These are phyloP conservation scores for Aspergillus alliaceus DNA, from an alignment of 2,329 filamentous ascomycete species.

Conservation along the genomic window DNA sequence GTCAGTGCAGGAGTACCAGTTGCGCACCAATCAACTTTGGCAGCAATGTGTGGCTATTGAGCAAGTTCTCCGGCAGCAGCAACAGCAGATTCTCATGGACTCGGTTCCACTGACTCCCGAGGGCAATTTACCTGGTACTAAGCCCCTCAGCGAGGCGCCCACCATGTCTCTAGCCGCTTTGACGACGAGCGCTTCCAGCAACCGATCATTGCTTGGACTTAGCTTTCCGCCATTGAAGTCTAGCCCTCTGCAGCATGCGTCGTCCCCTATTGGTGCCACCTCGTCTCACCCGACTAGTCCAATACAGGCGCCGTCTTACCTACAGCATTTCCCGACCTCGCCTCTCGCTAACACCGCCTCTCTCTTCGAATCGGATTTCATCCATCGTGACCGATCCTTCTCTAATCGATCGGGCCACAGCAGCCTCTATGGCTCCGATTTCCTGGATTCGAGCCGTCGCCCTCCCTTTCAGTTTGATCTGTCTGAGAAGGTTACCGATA, in stretches of 20 bases:
- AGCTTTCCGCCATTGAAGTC: constrained; percentile 36
- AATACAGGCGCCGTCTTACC: constrained; percentile 31
- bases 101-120: constrained; percentile 59
- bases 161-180: constrained; percentile 22
- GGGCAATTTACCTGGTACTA: constrained; percentile 57
- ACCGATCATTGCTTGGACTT: constrained; percentile 36
- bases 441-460: constrained; percentile 30
- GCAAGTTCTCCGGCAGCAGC: constrained; percentile 43
- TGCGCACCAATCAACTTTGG: constrained; percentile 44
- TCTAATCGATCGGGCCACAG: constrained; percentile 43
- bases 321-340: constrained; percentile 33
- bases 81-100: constrained; percentile 45
- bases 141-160: constrained; percentile 34
- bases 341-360: constrained; percentile 32
- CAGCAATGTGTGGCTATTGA: constrained; percentile 45
- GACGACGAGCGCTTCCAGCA: constrained; percentile 30
- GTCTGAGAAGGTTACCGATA: constrained; percentile 31
- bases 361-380: constrained; percentile 33
- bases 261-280: constrained; percentile 33
- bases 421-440: constrained; percentile 37
- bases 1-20: constrained; percentile 45
- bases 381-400: constrained; percentile 41
- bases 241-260: constrained; percentile 35
- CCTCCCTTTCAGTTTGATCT: constrained; percentile 32
- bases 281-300: constrained; percentile 37